Base-by-base conservation (phyloP, 352 stramenopile genomes). In the Halophytophthora polymorphica region DNA sequence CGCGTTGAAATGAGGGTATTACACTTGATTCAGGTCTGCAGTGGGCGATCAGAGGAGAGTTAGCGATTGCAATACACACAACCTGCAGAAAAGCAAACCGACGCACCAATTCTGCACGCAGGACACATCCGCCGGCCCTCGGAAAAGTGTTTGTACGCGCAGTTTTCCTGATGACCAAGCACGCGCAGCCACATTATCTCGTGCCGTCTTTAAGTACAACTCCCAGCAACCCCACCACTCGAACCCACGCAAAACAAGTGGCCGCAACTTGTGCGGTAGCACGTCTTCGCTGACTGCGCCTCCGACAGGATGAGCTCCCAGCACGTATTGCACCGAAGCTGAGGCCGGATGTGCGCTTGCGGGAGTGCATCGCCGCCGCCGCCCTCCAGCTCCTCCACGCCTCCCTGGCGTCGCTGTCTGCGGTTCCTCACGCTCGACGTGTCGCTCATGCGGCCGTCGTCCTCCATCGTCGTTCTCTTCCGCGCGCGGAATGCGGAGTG, bases 81-180 rank as follows among this genome's bases (percentile, higher is more conserved):
- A 38, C 0, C n/a, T 19, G 10, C 3, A 15, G 23, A 42, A 15
- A 19, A 8, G 22, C 34, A 44, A 6, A 14, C 18, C 28, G 12
- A 45, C 39, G 1, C 66, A 90, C 79, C 79, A 31, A 67, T 53
- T 43, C 55, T 61, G 45, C 81, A 91, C 2, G 68, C 73, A 4
- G 81, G 81, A 28, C 81, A 91, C 40, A 87, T 55, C 4, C 88
- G 54, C 40, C 73, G 64, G 21, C 81, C 81, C 17, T 71, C 62
- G 4, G 78, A 78, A 46, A 91, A 91, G 56, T 88, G 71, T 29
- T 91, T 91, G 63, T 91, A 91, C 22, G 81, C 81, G 68, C 81
- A 91, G 77, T 91, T 91, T 53, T 91, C 81, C 81, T 91, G 43
- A n/a, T n/a, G n/a, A n/a, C n/a, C n/a, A n/a, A n/a, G n/a, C n/a